A percentile compares a stretch with the other conserved stretches of the same genome.
Evolutionary conservation across 2,329 filamentous ascomycete species (phyloP).

Genomic region (Pseudogymnoascus sp.): DNA sequence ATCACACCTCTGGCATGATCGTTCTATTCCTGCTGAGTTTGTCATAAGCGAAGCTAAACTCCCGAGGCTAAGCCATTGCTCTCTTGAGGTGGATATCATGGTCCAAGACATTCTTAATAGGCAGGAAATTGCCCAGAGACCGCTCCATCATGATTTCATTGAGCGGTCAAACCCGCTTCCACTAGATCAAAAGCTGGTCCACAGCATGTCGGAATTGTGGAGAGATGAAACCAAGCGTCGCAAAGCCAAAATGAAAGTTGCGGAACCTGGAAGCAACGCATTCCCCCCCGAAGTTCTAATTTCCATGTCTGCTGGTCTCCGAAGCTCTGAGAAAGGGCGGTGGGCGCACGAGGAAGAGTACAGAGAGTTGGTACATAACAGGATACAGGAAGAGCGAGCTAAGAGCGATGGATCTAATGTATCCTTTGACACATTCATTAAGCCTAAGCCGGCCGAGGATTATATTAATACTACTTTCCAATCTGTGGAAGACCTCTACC

Average conservation of each 20-base stretch:
- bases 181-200: conserved; percentile 71
- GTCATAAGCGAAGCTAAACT: conserved; percentile 58
- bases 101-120: conserved; percentile 85
- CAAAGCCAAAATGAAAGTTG: conserved; percentile 61
- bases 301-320: conserved; percentile 79
- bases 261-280: conserved; percentile 60
- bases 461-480: conserved; percentile 70
- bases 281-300: conserved; percentile 76
- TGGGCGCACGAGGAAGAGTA: conserved; percentile 95
- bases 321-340: conserved; percentile 63
- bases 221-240: conserved; percentile 77
- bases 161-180: conserved; percentile 61
- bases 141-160: conserved; percentile 78
- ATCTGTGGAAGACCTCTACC: conserved; percentile 82
- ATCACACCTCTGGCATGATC: conserved; percentile 72
- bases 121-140: conserved; percentile 64
- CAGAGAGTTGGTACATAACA: conserved; percentile 52
- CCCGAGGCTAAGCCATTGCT: conserved; percentile 77
- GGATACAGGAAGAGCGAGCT: conserved; percentile 58
- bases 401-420: conserved; percentile 37
- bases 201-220: conserved; percentile 93
- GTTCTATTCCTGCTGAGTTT: conserved; percentile 53
- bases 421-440: conserved; percentile 61
- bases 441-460: conserved; percentile 44
- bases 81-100: conserved; percentile 82